Percentiles rank a stretch among this genome's conserved stretches.
Evolutionary conservation across 139 green algal genomes (phyloP).

Genomic region (Chlamydomonas incerta): DNA sequence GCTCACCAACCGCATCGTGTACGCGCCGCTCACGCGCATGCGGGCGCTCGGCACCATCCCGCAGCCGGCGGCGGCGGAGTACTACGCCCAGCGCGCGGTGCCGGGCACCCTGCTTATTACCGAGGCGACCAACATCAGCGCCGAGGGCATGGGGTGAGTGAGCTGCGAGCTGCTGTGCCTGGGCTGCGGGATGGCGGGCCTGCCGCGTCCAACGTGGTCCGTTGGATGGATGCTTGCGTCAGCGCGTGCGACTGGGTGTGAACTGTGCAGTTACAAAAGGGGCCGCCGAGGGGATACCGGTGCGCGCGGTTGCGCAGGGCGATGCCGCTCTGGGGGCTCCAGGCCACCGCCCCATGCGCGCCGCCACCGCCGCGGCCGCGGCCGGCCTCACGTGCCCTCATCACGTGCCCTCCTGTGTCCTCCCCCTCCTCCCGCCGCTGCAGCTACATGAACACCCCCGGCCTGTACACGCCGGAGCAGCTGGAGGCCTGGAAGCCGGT

Average conservation of each 20-base stretch:
- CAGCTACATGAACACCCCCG: conserved; percentile 61
- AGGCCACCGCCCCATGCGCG: no score
- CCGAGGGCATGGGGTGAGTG: conserved; percentile 58
- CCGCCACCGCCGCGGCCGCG: no score
- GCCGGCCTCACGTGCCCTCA: background rate
- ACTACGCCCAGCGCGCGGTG: conserved; percentile 69
- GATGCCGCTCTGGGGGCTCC: no score
- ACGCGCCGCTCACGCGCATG: conserved; percentile 82
- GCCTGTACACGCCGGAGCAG: conserved; percentile 84
- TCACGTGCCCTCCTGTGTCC: background rate
- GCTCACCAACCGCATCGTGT: conserved; percentile 78
- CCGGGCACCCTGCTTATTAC: conserved; percentile 74
- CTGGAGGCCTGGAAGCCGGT: conserved; percentile 90
- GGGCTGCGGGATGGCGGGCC: no score
- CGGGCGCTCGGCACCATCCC: conserved; percentile 64
- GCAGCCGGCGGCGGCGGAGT: conserved; percentile 28
- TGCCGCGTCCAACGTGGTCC: no score
- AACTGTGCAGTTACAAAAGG: no score
- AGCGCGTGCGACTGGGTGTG: no score
- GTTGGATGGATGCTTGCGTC: no score
- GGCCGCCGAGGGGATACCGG: no score
- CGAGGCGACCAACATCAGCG: conserved; percentile 70
- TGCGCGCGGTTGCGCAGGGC: no score
- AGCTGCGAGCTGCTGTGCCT: no score
- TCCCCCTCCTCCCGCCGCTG: background rate